Evolutionary conservation across 2,329 filamentous ascomycete species (phyloP), one percentile per base, ranked within the genome.

Genomic region (Exophiala spinifera): DNA sequence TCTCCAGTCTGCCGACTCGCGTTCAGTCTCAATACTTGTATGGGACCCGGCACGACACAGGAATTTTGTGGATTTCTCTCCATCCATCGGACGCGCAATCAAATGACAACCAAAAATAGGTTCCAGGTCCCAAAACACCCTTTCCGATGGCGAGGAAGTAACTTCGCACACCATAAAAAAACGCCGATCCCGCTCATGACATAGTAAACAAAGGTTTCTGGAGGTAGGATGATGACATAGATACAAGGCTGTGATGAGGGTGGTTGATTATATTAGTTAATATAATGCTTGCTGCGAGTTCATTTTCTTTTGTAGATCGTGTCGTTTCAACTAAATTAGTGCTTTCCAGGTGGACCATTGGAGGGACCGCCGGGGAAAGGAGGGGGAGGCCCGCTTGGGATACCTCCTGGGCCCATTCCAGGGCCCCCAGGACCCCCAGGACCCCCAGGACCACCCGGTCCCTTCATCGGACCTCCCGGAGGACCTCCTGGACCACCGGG

Each of bases 111-210:
- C 8, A 31, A 10, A 31, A 31, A 31, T 6, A 31, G 28, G 28
- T 31, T 11, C 28, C 28, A 11, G n/a, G n/a, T n/a, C n/a, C n/a
- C n/a, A n/a, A n/a, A 31, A 31, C 10, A 31, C 28, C 28, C 28
- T 31, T 31, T 11, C 10, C 8, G 10, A 31, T 31, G 28, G 7
- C 28, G 28, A 31, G 10, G 28, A 31, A 31, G 11, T 31, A 31
- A 17, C 57, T 60, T 51, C 53, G 47, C 57, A 50, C 46, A 23
- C 45, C 23, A 37, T 15, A 46, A 49, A 53, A 49, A 53, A 57
- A 60, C 57, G 57, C 57, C 57, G 23, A 20, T 53, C 36, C 55
- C 57, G 57, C 55, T 60, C 51, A 55, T 60, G 46, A 60, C 51
- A 55, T 57, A 57, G 46, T 45, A 50, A 49, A 55, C 51, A 21